Conservation (phyloP, 768 basidiomycete genomes). For the Mycena crocata region DNA sequence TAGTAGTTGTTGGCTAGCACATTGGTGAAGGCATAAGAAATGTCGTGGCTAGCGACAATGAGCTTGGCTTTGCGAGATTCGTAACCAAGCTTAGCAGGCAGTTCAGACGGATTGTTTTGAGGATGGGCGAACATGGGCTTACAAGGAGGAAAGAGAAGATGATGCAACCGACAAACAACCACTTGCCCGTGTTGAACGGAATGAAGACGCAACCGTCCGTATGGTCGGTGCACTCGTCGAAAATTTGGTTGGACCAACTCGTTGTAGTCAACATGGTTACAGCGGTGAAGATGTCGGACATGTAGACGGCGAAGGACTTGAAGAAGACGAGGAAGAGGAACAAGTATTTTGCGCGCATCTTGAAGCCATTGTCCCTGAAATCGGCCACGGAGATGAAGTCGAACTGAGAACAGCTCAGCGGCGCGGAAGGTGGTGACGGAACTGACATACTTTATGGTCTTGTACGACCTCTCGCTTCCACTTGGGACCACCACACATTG, state of each 20-base stretch:
- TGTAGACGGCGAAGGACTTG: slow-evolving; percentile 96
- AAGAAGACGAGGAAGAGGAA: slow-evolving; percentile 94
- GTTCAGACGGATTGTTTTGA: slow-evolving; percentile 14
- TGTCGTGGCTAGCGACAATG: slow-evolving; percentile 95
- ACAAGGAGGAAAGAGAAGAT: slow-evolving; percentile 97
- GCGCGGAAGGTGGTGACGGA: background rate
- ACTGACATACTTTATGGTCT: slow-evolving; percentile 88
- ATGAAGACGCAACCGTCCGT: slow-evolving; percentile 82
- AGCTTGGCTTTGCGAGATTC: slow-evolving; percentile 92
- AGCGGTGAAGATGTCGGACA: slow-evolving; percentile 97
- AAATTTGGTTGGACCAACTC: slow-evolving; percentile 93
- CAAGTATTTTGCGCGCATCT: slow-evolving; percentile 88
- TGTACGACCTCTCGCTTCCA: slow-evolving; percentile 99
- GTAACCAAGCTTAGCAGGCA: slow-evolving; percentile 78
- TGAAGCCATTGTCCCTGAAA: slow-evolving; percentile 88
- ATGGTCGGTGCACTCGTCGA: slow-evolving; percentile 69
- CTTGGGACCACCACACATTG: slow-evolving; percentile 80
- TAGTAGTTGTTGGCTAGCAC: slow-evolving; percentile 98
- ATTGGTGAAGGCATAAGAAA: slow-evolving; percentile 98
- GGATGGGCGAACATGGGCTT: slow-evolving; percentile 41
- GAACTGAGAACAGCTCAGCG: slow-evolving; percentile 65
- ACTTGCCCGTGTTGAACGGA: slow-evolving; percentile 90
- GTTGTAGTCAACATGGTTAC: slow-evolving; percentile 94
- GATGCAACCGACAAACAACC: slow-evolving; percentile 98
- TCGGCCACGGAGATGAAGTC: slow-evolving; percentile 96